Base-by-base conservation (phyloP, 441 rosid genomes). In the Omphalea diandra region DNA sequence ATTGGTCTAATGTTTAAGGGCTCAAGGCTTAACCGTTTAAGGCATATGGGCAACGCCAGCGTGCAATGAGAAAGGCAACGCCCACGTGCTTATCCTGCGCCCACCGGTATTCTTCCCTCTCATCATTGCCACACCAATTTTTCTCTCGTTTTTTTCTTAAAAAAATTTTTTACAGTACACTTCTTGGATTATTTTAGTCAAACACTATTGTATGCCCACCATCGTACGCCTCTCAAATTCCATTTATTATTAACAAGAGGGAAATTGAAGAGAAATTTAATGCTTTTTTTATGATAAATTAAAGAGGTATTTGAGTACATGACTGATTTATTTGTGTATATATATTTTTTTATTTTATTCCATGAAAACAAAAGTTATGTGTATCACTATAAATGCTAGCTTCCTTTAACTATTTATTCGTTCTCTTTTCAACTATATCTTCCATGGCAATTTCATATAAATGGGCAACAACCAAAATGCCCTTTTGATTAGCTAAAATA, bases 21-120 rank as follows among this genome's bases (percentile, higher is more conserved):
- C 7, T 66, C 22, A 71, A 67, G 35, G 55, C 65, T 14, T 47
- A 70, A 56, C 33, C 70, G 57, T 73, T 47, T 79, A 71, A n/a
- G 24, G 11, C 54, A n/a, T n/a, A n/a, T 20, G 20, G 1, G 7
- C 67, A 68, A 65, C 65, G 83, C 78, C 90, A 86, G 88, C 86
- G 91, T 85, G 95, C 93, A 66, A 83, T 68, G 84, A 75, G 69
- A 84, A 81, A 74, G 79, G 82, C 78, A 78, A 82, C 70, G 74
- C 86, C 93, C 88, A 85, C 90, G 81, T 84, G 87, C 87, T 80
- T 83, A 81, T 79, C 85, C 87, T 84, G 84, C 79, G 84, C 89
- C 91, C 90, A 87, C 87, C 73, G 75, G 74, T 71, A 81, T 69
- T 79, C 74, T 74, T 78, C 83, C 35, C 73, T 54, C 85, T 83